Percentiles rank a stretch among this genome's conserved stretches.
These are phyloP conservation scores for Tolypocladium inflatum DNA, from an alignment of 2,329 filamentous ascomycete genomes.

Conservation along the genomic window DNA sequence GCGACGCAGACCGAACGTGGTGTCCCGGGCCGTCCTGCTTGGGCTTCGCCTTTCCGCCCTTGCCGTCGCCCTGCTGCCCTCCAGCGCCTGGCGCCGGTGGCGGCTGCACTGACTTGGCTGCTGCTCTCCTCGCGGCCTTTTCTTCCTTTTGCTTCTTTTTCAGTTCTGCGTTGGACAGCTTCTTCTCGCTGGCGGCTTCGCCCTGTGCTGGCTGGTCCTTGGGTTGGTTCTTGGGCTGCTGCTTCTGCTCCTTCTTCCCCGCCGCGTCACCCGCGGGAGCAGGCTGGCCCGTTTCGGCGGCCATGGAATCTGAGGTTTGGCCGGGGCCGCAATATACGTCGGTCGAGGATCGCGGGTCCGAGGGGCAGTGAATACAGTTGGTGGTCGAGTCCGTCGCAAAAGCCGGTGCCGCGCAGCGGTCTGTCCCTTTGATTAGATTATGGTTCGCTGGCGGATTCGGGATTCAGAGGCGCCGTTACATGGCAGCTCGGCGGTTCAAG, in stretches of 20 bases:
- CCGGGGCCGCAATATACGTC: neutral
- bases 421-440: neutral
- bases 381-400: neutral
- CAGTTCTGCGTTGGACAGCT: conserved; percentile 66
- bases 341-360: neutral
- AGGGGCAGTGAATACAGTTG: neutral
- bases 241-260: conserved; percentile 13
- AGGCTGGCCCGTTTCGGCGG: conserved; percentile 20
- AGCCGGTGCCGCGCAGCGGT: neutral
- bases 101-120: conserved; percentile 49
- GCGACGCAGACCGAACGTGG: conserved; percentile 23
- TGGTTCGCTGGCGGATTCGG: neutral
- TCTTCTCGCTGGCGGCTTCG: conserved; percentile 30
- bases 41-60: conserved; percentile 35
- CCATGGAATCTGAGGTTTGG: conserved; percentile 13
- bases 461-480: neutral
- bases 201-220: conserved; percentile 10
- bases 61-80: conserved; percentile 30
- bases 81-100: conserved; percentile 27
- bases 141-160: conserved; percentile 89
- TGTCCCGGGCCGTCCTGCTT: conserved; percentile 33
- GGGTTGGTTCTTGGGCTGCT: conserved; percentile 12
- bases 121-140: conserved; percentile 76
- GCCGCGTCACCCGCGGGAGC: conserved; percentile 14
- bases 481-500: neutral